These are phyloP conservation scores for Candida morakotiae DNA, from an alignment of 805 yeast genomes.

Conservation along the genomic window DNA sequence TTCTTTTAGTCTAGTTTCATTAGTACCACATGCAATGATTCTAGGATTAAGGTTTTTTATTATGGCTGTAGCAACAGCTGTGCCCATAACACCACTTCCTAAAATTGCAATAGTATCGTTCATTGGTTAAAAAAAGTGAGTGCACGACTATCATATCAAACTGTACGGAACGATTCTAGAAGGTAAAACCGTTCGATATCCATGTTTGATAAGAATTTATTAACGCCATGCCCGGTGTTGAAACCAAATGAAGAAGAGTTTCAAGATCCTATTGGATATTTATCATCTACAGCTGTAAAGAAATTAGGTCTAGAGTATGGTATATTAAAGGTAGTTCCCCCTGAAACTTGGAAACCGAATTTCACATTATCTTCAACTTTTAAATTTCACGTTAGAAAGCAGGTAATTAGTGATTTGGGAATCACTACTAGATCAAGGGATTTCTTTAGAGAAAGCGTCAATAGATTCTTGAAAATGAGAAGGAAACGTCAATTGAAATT, in stretches of 20 bases:
- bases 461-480: conserved; percentile 52
- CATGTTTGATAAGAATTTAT: conserved; percentile 10
- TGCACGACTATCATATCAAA: conserved; percentile 4
- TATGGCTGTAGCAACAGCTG: conserved; percentile 83
- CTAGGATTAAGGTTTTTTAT: conserved; percentile 59
- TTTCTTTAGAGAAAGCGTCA: conserved; percentile 58
- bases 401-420: conserved; percentile 60
- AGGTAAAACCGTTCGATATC: background rate
- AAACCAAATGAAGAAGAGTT: conserved; percentile 44
- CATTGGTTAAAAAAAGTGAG: conserved; percentile 10
- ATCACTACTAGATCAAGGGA: conserved; percentile 58
- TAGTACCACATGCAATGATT: conserved; percentile 75
- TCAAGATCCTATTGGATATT: conserved; percentile 45
- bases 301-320: conserved; percentile 46
- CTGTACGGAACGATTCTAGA: background rate
- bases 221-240: conserved; percentile 44
- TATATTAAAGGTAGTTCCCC: conserved; percentile 51
- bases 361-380: conserved; percentile 53
- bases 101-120: conserved; percentile 60
- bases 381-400: conserved; percentile 66
- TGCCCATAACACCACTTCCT: conserved; percentile 96
- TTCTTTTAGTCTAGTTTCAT: conserved; percentile 47
- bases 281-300: conserved; percentile 38
- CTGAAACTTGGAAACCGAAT: conserved; percentile 50
- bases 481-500: conserved; percentile 19